A percentile compares a stretch with the other conserved stretches of the same genome.
phyloP scores from a whole-genome alignment of 768 basidiomycete genomes.

The Auricularia auricula-judae region DNA sequence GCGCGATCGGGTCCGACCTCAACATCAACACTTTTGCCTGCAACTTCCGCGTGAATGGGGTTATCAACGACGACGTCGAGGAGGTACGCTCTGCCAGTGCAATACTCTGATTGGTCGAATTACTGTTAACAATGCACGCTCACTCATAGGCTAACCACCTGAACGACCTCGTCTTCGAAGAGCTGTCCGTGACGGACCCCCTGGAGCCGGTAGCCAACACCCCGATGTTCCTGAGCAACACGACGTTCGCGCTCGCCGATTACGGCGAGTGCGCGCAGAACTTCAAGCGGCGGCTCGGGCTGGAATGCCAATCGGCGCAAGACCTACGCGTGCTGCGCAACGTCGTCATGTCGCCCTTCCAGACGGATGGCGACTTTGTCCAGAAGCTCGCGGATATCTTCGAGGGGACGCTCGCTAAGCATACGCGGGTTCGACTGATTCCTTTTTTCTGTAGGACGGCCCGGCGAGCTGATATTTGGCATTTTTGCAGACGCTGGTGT shows the following conservation, averaged over 20 bases:
- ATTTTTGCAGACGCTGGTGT: conserved; percentile 11
- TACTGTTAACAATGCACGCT: too few relatives aligned
- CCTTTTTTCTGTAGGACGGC: too few relatives aligned
- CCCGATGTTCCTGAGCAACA: conserved; percentile 22
- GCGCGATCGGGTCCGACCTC: conserved; percentile 29
- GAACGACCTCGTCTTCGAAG: conserved; percentile 27
- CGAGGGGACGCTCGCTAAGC: conserved; percentile 19
- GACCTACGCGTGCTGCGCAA: conserved; percentile 27
- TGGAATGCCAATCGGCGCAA: conserved; percentile 13
- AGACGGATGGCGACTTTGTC: conserved; percentile 3
- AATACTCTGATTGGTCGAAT: too few relatives aligned
- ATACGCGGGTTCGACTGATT: conserved; percentile 12
- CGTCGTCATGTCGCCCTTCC: conserved; percentile 33
- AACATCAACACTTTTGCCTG: conserved; percentile 33
- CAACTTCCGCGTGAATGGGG: conserved; percentile 29
- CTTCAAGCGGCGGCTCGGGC: conserved; percentile 28
- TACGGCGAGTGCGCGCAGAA: conserved; percentile 24
- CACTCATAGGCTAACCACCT: conserved; percentile 24
- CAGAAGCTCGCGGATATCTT: conserved; percentile 21
- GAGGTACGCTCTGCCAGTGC: conserved; percentile 9
- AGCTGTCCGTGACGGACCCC: conserved; percentile 23
- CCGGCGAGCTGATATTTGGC: too few relatives aligned
- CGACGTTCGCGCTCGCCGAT: conserved; percentile 19
- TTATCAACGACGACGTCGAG: conserved; percentile 24
- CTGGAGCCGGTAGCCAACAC: conserved; percentile 13